Percentiles rank a stretch among this genome's conserved stretches.
These are phyloP conservation scores for Debaryomyces sp. DNA, from an alignment of 1,139 yeast species.

Conservation along the genomic window DNA sequence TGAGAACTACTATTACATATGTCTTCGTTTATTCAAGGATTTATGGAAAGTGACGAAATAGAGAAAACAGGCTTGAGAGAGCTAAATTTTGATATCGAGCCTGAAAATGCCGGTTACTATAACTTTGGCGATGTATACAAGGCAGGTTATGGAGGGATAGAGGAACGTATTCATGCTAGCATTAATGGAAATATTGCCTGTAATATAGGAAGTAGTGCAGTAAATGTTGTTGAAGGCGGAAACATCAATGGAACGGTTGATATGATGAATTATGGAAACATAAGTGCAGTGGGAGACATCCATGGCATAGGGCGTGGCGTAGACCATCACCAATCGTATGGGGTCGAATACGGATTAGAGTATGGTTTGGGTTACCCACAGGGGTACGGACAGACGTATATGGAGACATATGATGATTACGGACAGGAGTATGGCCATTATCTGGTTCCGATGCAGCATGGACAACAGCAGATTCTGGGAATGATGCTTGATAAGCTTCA, in stretches of 20 bases:
- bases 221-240: not conserved
- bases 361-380: not conserved
- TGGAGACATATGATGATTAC: not conserved
- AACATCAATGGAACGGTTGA: not conserved
- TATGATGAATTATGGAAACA: not conserved
- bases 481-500: not conserved
- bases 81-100: conserved; percentile 4
- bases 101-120: not conserved
- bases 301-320: not conserved
- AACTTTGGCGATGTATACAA: not conserved
- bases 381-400: not conserved
- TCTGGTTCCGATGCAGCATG: not conserved
- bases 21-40: conserved; percentile 4
- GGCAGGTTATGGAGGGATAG: not conserved
- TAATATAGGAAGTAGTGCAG: too few species aligned
- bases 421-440: not conserved
- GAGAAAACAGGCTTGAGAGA: not conserved
- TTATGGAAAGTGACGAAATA: not conserved
- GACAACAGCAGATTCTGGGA: not conserved
- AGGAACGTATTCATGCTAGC: not conserved
- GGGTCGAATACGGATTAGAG: too few species aligned
- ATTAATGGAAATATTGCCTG: not conserved
- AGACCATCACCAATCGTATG: not conserved
- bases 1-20: not conserved
- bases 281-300: not conserved